Evolutionary conservation across 805 yeast species (phyloP), one percentile per base, ranked within the genome.

Genomic region (Candida xyloterini): DNA sequence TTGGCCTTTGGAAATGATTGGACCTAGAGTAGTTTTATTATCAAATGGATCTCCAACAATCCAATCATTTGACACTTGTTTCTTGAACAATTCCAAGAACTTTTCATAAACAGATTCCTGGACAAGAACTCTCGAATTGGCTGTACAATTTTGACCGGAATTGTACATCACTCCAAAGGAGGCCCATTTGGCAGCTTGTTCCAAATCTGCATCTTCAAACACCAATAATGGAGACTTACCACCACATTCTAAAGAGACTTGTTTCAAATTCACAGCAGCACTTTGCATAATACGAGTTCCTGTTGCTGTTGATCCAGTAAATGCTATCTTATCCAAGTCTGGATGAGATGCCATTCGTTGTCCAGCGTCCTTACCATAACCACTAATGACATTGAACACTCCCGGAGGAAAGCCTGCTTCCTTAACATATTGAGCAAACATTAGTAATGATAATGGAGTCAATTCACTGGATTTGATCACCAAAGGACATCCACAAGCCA

Each of bases 361-460:
- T 38, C 95, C 95, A 5, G 86, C 85, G 40, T 67, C 73, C 31
- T 73, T 62, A 38, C 95, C 95, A 50, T 64, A 73, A 2, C 87
- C 95, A 35, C 81, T 73, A 42, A 84, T 61, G 33, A 86, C 76
- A 65, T 84, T 84, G 48, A 83, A 73, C 22, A 79, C 84, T 46
- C 90, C 91, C 7, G 85, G 72, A 30, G 90, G 91, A 66, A 84
- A 76, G 1, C 89, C 91, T 10, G 84, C 88, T 49, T 75, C 68
- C 52, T 67, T 66, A 52, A 78, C 76, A 38, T 78, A 61, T 18
- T 66, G 65, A 27, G 84, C 88, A 44, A 83, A 68, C 50, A 71
- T 67, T 48, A 84, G 72, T 49, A 81, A 67, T 18, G 88, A 77
- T 51, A 84, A 69, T 10, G 93, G 93, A 6, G 91, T 83, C 50